A percentile compares a stretch with the other conserved stretches of the same genome.
Evolutionary conservation across 371 early-diverging fungal species (phyloP).

Genomic region (Blakeslea trispora): DNA sequence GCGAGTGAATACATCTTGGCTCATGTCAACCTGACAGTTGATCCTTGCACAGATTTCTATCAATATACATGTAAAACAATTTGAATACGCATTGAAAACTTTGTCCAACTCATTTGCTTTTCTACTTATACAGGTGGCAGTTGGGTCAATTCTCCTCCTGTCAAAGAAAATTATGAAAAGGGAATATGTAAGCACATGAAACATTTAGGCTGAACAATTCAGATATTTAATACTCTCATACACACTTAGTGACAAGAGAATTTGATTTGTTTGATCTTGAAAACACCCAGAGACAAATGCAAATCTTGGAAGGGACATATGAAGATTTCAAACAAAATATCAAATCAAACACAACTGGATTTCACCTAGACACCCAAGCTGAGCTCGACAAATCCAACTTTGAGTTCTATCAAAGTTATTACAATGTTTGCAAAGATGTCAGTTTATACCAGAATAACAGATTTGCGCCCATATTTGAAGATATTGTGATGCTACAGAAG

Average conservation of each 20-base stretch:
- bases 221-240: no score
- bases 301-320: constrained; percentile 25
- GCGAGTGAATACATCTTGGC: constrained; percentile 39
- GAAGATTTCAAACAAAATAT: constrained; percentile 15
- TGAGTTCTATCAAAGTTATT: constrained; percentile 43
- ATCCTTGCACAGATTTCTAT: constrained; percentile 49
- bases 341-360: constrained; percentile 4
- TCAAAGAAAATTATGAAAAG: no score
- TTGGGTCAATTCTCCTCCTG: constrained; percentile 27
- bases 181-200: constrained; percentile 6
- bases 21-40: constrained; percentile 30
- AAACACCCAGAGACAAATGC: no score
- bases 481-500: constrained; percentile 10
- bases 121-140: constrained; percentile 32
- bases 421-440: constrained; percentile 52
- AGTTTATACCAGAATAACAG: constrained; percentile 35
- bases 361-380: constrained; percentile 10
- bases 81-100: not conserved
- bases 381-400: constrained; percentile 43
- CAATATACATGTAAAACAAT: constrained; percentile 45
- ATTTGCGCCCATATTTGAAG: constrained; percentile 38
- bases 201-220: no score
- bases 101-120: no score
- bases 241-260: no score
- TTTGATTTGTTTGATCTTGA: no score